Evolutionary conservation across 441 rosid genomes (phyloP), one percentile per base, ranked within the genome.

Genomic region (Populus hybrid): DNA sequence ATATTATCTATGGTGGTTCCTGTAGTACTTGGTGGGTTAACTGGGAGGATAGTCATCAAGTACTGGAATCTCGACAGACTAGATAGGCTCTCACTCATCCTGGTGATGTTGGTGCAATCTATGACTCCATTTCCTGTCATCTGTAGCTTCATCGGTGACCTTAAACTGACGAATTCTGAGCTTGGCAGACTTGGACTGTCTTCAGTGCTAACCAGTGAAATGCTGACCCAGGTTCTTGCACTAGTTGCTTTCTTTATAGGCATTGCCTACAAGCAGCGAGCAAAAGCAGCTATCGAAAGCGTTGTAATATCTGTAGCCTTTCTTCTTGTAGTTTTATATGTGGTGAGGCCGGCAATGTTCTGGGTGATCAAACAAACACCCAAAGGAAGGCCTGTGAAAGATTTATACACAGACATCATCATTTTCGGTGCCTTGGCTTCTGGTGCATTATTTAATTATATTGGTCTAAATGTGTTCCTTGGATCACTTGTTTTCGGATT

Each of bases 141-240:
- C 18, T 82, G 87, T 10, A 80, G 80, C 72, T 85, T 91, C 19
- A 82, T 95, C 16, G 73, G 75, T 24, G 94, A 92, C 71, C 85
- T 91, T 21, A 83, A 83, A 59, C 83, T 93, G 72, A 61, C 83
- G 8, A 91, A 93, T 73, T 87, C 97, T 0, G 94, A 91, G 74
- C 86, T 95, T 0, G 97, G 94, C 0, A 78, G 92, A 36, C 72
- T 91, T 0, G 90, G 84, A 0, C 82, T 91, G 7, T 83, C 92
- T 0, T 81, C 83, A 7, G 87, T 85, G 0, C 36, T 84, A 63
- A 74, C 82, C 16, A 69, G 82, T 0, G 90, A 89, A 16, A 4
- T 84, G 30, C 2, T 82, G 16, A 36, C 30, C 8, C 77, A 67
- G 0, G 46, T 4, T 35, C 4, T 14, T 9, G 14, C 26, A 34